Base-by-base conservation (phyloP, 106 monocot species). In the Hemerocallis citrina region DNA sequence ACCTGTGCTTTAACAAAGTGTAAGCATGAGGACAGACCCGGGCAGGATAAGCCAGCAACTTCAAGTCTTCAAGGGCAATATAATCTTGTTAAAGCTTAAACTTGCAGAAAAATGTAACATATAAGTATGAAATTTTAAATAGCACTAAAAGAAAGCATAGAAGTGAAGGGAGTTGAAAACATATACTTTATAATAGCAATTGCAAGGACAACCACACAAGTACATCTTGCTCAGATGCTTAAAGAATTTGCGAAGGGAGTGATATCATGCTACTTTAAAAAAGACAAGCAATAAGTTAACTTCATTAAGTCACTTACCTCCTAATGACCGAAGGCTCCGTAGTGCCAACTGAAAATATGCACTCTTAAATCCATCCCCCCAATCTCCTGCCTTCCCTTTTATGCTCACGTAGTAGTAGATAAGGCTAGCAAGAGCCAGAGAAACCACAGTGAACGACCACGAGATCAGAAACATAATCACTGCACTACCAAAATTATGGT, bases 281-380 rank as follows among this genome's bases (percentile, higher is more conserved):
- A n/a, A n/a, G 28, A 7, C 2, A 47, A 4, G 21, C 8, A 6
- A 47, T 22, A 27, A 19, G 11, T 14, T 15, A 31, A 54, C 4
- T 2, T 8, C 22, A 49, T 57, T 33, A 6, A n/a, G 57, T 17
- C 3, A 41, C 46, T 38, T 86, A 96, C 95, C 96, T 81, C 96
- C 96, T 22, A 96, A 67, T 17, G 96, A 96, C 64, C 96, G 87
- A 74, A 96, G 84, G 57, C 96, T 96, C 34, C 87, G 70, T 20
- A 96, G 43, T 13, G 96, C 96, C 23, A 96, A 56, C 38, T 96
- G 96, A 59, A 96, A 96, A 72, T 96, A 96, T 42, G 96, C 96
- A 71, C 96, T 96, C 57, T 96, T 96, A 47, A 96, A 96, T 36
- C 96, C 96, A 46, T 96, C 96, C n/a, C 96, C 96, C 96, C 96